Evolutionary conservation across 139 green algal genomes (phyloP), one percentile per base, ranked within the genome.

Genomic region (Asterochloris erici): DNA sequence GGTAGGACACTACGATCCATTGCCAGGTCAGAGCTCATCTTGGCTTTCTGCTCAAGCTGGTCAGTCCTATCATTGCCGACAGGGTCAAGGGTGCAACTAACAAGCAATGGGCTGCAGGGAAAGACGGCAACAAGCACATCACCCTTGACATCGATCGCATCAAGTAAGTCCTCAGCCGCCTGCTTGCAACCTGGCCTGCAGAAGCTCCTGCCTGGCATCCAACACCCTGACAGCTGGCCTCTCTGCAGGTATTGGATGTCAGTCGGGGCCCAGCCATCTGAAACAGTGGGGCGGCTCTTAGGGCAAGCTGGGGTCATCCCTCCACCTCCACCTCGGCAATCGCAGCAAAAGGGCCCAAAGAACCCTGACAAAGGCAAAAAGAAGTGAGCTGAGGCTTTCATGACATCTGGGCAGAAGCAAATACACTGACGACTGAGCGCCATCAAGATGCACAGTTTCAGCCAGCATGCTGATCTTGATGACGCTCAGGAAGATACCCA

Each of bases 71-170:
- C 38, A 54, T 54, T n/a, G 38, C 38, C 38, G 6, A 54, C 2
- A 6, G 38, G 38, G 38, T 2, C 38, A 6, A 6, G 38, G 38
- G 38, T 54, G 38, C 38, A 6, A 54, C 38, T 54, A 2, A 54
- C 4, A 54, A 54, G 4, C 38, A 10, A 70, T 24, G 38, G 54
- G 23, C 21, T 74, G 83, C 89, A 93, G 91, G 88, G 26, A 90
- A 89, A 14, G 94, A 97, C 79, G 92, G 92, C 26, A 95, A 97
- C 87, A 96, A 96, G 88, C 91, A 95, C 86, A 14, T 96, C 14
- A 88, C 87, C 23, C 86, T 97, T 14, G 92, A 96, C 79, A 89
- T 95, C 12, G 90, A 95, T 14, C 84, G 93, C 0, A 90, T 97
- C 64, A 93, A 93, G 91, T 92, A 73, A 54, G 38, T 54, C 38